Percentiles rank a stretch among this genome's conserved stretches.
phyloP scores from a whole-genome alignment of 78 protist genomes.

The Speleostelium caveatum region DNA sequence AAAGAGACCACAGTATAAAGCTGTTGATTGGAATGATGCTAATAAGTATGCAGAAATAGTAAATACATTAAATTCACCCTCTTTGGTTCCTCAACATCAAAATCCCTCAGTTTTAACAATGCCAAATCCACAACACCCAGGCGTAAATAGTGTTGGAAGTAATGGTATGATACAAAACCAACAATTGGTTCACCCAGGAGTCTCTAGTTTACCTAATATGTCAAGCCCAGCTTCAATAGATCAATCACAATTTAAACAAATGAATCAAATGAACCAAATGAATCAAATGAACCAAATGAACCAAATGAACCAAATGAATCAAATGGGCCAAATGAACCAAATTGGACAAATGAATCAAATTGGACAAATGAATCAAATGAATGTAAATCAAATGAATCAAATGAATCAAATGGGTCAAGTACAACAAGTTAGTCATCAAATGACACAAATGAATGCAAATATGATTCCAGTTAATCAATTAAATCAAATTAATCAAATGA shows the following conservation, averaged over 20 bases:
- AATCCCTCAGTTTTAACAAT: not conserved
- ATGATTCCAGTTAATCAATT: not conserved
- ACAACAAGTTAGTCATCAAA: too few species aligned
- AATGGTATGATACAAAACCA: not conserved
- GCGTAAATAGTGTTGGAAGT: not conserved
- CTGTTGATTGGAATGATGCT: conserved; percentile 66
- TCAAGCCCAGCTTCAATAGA: not conserved
- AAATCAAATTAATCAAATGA: conserved; percentile 33
- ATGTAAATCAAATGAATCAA: conserved; percentile 26
- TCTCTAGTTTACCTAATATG: not conserved
- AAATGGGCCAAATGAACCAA: conserved; percentile 46
- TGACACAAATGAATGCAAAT: not conserved
- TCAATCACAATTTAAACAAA: not conserved
- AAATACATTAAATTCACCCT: conserved; percentile 21
- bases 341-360: conserved; percentile 6
- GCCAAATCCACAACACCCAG: not conserved
- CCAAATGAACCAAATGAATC: not conserved
- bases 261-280: not conserved
- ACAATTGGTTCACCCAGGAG: conserved; percentile 12
- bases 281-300: not conserved
- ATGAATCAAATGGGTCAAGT: not conserved
- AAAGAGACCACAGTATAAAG: conserved; percentile 53
- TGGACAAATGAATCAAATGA: conserved; percentile 16
- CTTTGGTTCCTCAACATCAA: conserved; percentile 20
- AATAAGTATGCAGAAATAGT: conserved; percentile 50